Base-by-base conservation (phyloP, 495 filamentous ascomycete species). In the Bathelium albidoporum region DNA sequence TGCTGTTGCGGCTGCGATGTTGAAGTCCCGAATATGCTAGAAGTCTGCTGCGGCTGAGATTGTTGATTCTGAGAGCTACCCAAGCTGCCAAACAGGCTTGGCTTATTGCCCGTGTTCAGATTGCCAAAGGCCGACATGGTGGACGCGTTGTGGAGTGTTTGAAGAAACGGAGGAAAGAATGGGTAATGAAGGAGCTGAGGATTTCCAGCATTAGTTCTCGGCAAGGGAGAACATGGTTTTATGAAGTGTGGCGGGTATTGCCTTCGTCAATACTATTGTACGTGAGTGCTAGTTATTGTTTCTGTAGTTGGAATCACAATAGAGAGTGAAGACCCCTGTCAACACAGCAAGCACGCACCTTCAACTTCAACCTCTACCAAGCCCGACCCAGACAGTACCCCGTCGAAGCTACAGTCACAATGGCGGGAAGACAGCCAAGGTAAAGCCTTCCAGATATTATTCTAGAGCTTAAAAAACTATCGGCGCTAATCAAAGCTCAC, bases 61-160 rank as follows among this genome's bases (percentile, higher is more conserved):
- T 66, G 68, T 29, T 64, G 67, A 32, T 69, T 62, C 63, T 76
- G 59, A 55, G 49, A 55, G 24, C 22, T 10, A n/a, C 24, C 59
- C 64, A 60, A 59, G 26, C 31, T 49, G 41, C 75, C 77, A 66
- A 80, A 81, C 26, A 69, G 62, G 60, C 66, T 77, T 32, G 76
- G 68, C 62, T 79, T 36, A 70, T 59, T 73, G 73, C 64, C 64
- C 68, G 68, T 20, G 60, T 62, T 65, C 1, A 36, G 31, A 55
- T 55, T 55, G 32, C 79, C 77, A 64, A 83, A 82, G 11, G 80
- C 72, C 55, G 78, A 77, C 68, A 76, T 78, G 59, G 64, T 70
- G 61, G 63, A 52, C 29, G 43, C 52, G 58, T 68, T 11, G 34
- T 60, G 45, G 59, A 53, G n/a, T n/a, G n/a, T n/a, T n/a, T n/a